Evolutionary conservation across 805 yeast species (phyloP), one percentile per base, ranked within the genome.

Genomic region (Nakazawaea siamensis): DNA sequence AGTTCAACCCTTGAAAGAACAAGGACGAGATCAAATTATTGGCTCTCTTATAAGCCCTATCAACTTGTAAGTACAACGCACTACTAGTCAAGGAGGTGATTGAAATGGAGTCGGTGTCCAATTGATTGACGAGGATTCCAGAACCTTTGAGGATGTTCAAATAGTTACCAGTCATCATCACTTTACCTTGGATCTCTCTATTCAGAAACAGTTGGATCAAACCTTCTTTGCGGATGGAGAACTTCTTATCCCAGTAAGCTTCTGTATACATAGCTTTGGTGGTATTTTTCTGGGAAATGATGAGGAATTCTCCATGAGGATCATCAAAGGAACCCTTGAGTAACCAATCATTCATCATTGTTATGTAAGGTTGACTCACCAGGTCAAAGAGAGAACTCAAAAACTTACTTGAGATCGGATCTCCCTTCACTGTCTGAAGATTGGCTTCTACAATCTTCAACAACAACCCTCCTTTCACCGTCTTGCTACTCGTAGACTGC

Each of bases 141-240:
- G 83, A 76, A 38, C 68, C 75, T 37, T 73, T 68, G 29, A 82
- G 64, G 3, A 90, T 78, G 47, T 85, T 83, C 37, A 87, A 59
- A 46, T 79, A 79, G 55, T 86, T 88, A 2, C 99, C 99, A 0
- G 96, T 84, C 33, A 76, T 62, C 17, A 90, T 59, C 0, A 90
- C 67, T 53, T 80, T 80, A 32, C 68, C 66, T 44, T 81, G 81
- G 5, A 76, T 51, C 2, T 65, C 70, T 18, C 60, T 62, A 25
- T 64, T 56, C 5, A 63, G 57, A 40, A 90, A 73, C 43, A 79
- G 86, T 36, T 69, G 66, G 4, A 90, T 75, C 24, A 87, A 48
- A 0, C 90, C 94, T 47, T 84, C 94, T 32, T 70, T 70, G 32
- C 88, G 66, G 13, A 87, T 65, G 5, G 82, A 69, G 52, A 73